These are phyloP conservation scores for Helicostylum pulchrum DNA, from an alignment of 192 early-diverging fungal species.

Conservation along the genomic window DNA sequence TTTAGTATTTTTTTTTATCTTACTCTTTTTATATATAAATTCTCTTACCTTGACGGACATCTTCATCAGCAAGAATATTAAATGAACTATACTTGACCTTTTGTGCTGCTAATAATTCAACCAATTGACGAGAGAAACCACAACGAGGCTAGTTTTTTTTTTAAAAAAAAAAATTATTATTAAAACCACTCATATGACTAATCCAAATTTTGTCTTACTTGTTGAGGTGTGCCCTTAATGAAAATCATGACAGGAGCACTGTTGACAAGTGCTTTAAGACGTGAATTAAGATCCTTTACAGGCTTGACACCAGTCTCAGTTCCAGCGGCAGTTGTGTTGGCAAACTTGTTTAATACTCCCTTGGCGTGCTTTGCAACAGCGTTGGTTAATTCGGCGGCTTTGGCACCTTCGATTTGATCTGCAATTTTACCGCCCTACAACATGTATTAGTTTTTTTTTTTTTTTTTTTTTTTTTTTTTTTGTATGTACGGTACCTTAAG, in stretches of 20 bases:
- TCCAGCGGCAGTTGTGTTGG: slow-evolving; percentile 33
- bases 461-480: no score
- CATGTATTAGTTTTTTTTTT: no score
- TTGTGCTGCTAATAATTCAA: slow-evolving; percentile 77
- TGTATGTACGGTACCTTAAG: slow-evolving; percentile 52
- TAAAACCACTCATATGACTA: background rate
- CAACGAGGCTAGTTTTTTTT: slow-evolving; percentile 87
- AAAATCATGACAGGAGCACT: slow-evolving; percentile 86
- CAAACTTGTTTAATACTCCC: slow-evolving; percentile 31
- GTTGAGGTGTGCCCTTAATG: slow-evolving; percentile 84
- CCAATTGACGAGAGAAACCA: slow-evolving; percentile 82
- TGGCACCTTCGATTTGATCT: slow-evolving; percentile 86
- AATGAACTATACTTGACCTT: slow-evolving; percentile 79
- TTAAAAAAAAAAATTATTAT: background rate
- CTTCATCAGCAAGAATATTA: slow-evolving; percentile 87
- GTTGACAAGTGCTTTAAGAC: slow-evolving; percentile 65
- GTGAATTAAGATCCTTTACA: slow-evolving; percentile 58
- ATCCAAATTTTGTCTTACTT: slow-evolving; percentile 14
- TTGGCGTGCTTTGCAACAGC: slow-evolving; percentile 66
- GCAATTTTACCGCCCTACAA: slow-evolving; percentile 48
- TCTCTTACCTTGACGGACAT: slow-evolving; percentile 86
- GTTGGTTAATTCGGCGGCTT: slow-evolving; percentile 75
- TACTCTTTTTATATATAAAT: slow-evolving; percentile 36
- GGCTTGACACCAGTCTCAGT: slow-evolving; percentile 25
- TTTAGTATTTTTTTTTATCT: background rate